phyloP scores from a whole-genome alignment of 2,329 filamentous ascomycete species.

The Sporothrix inflata region DNA sequence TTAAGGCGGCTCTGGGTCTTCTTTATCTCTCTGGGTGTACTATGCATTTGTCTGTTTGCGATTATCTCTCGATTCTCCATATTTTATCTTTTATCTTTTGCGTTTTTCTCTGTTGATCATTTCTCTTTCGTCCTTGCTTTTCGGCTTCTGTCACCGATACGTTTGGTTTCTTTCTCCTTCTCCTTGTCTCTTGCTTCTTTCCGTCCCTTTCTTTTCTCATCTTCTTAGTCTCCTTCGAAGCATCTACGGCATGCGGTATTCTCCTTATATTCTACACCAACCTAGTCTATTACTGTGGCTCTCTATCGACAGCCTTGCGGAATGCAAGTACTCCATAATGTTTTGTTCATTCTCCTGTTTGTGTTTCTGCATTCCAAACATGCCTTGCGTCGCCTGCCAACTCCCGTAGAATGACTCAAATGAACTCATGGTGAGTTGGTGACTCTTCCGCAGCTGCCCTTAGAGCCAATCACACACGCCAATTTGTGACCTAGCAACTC shows the following conservation, averaged over 20 bases:
- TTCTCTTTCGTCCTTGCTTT: not conserved
- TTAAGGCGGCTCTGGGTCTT: conserved; percentile 12
- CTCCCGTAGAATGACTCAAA: conserved; percentile 19
- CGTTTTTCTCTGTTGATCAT: not conserved
- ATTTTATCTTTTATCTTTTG: not conserved
- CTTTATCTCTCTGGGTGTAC: conserved; percentile 1
- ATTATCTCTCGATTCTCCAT: not conserved
- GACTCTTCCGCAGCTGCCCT: not conserved
- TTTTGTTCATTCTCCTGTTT: not conserved
- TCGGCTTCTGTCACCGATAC: not conserved
- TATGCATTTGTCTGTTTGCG: not conserved
- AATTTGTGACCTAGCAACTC: not conserved
- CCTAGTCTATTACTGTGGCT: not conserved
- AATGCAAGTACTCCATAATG: not conserved
- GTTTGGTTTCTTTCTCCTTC: not conserved
- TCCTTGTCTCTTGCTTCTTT: not conserved
- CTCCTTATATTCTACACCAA: not conserved
- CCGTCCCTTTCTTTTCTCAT: too few relatives aligned
- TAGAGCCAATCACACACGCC: not conserved
- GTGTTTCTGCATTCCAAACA: not conserved
- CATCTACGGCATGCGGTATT: not conserved
- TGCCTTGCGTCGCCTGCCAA: not conserved
- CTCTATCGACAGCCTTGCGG: not conserved
- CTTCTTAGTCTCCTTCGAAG: not conserved
- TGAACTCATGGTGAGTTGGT: conserved; percentile 16